These are phyloP conservation scores for Gnaphalium uliginosum DNA, from an alignment of 129 eudicot species.

Conservation along the genomic window DNA sequence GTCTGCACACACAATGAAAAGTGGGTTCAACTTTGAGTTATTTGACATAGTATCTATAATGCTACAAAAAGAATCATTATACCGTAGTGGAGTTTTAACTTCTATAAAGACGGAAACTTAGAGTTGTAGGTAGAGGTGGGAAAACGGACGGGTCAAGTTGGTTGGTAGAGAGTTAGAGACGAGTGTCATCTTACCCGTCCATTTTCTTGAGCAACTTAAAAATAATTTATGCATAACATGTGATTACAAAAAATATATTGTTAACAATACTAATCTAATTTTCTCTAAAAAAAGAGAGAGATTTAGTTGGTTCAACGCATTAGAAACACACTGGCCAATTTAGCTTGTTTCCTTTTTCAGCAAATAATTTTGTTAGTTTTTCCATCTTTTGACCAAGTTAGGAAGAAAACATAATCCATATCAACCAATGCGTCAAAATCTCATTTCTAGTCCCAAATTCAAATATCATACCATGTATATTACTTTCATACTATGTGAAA, in stretches of 20 bases:
- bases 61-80: neutral
- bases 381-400: neutral
- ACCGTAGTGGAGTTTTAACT: neutral
- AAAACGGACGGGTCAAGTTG: neutral
- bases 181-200: neutral
- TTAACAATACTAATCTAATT: neutral
- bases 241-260: no score
- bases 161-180: neutral
- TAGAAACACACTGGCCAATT: neutral
- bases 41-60: neutral
- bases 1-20: constrained; percentile 48
- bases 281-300: neutral
- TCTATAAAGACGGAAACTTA: neutral
- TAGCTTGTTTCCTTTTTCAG: neutral
- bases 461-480: neutral
- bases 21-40: neutral
- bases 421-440: neutral
- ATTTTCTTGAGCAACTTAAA: neutral
- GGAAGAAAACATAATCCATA: neutral
- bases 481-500: neutral
- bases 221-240: neutral
- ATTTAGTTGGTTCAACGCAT: neutral
- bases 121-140: neutral
- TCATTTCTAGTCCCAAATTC: neutral
- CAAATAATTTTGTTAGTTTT: no score